Base-by-base conservation (phyloP, 129 eudicot species). In the Arctium lappa region DNA sequence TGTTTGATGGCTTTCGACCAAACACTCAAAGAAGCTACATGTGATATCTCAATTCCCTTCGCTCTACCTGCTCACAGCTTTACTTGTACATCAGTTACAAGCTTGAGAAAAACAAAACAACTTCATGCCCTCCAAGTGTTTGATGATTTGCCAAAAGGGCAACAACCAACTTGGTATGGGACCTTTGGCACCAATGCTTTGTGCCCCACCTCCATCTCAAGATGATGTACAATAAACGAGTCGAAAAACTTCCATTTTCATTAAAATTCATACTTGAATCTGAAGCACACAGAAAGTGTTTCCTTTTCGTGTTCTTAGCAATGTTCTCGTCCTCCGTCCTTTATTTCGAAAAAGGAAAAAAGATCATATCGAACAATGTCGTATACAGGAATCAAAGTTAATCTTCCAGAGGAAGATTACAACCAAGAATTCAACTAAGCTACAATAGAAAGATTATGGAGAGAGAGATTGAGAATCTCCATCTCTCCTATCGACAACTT, bases 391-490 rank as follows among this genome's bases (percentile, higher is more conserved):
- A 73, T 44, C 73, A 31, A 56, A 73, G 16, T 73, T 39, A 81
- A 84, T 84, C 87, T 84, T 84, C 87, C 68, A 84, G 87, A 6
- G 0, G 84, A 84, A 84, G 87, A 84, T 53, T 34, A 73, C 31
- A 84, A 73, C 74, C 75, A 74, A 33, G 13, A 78, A 63, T 79
- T 40, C 44, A 84, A 65, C 82, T 71, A 83, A 62, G 3, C 70
- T 34, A 82, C 38, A 74, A 73, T 39, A 74, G 66, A 74, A 74
- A 31, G 6, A 37, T 73, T 15, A 62, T 31, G 22, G 38, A 56
- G 73, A 37, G 70, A 80, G 40, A 22, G 74, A 82, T 9, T 18
- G 69, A 82, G 81, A 66, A 66, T 42, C 70, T 75, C 69, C 80
- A 8, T 82, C 71, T 66, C 81, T 75, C 72, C 62, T 69, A 22